Evolutionary conservation across 805 yeast genomes (phyloP).

Genomic region (Dipodascus albidus): DNA sequence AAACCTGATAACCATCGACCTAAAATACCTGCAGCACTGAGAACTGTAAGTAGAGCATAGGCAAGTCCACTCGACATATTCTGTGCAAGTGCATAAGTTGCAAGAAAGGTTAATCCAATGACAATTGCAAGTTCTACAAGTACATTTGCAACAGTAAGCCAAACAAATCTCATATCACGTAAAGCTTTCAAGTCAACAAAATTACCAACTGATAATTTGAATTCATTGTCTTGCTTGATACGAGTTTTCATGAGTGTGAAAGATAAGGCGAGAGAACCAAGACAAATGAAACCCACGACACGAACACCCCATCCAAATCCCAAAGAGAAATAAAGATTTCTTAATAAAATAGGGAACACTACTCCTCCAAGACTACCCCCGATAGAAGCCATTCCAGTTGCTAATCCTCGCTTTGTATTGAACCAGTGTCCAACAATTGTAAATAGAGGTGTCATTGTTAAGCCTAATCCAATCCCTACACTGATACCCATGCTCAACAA

Average conservation of each 20-base stretch:
- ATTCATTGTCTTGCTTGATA: conserved; percentile 19
- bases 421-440: conserved; percentile 62
- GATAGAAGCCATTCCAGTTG: conserved; percentile 37
- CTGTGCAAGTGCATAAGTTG: conserved; percentile 40
- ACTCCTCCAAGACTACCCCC: conserved; percentile 52
- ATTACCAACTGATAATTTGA: conserved; percentile 15
- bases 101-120: conserved; percentile 37
- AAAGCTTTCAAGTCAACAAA: conserved; percentile 30
- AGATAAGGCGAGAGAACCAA: conserved; percentile 29
- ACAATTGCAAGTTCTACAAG: conserved; percentile 38
- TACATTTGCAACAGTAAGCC: conserved; percentile 33
- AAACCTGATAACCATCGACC: conserved; percentile 38
- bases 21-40: conserved; percentile 30
- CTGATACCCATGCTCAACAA: conserved; percentile 46
- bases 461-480: conserved; percentile 48
- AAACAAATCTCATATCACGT: conserved; percentile 33
- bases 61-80: conserved; percentile 34
- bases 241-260: conserved; percentile 32
- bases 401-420: conserved; percentile 44
- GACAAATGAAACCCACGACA: conserved; percentile 37
- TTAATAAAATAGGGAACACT: conserved; percentile 42
- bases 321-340: conserved; percentile 35
- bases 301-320: conserved; percentile 55
- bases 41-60: conserved; percentile 36
- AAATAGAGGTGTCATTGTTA: conserved; percentile 48